These are phyloP conservation scores for Durotheca rogersii DNA, from an alignment of 495 filamentous ascomycete genomes.

Conservation along the genomic window DNA sequence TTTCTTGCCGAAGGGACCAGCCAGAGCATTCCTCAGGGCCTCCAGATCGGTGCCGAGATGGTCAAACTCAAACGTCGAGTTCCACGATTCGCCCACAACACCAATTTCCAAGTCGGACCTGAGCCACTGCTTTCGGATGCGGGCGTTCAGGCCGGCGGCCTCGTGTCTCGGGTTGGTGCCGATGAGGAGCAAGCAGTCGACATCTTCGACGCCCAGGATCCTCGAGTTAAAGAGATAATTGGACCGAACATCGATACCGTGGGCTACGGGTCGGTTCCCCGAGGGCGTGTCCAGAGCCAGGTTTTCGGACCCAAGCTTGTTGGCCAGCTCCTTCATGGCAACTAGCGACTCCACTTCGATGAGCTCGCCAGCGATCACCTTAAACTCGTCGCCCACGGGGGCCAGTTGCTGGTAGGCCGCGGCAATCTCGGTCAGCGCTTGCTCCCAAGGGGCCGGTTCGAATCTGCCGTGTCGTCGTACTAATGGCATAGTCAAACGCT, in stretches of 20 bases:
- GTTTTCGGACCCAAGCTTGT: constrained; percentile 94
- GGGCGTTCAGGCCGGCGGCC: constrained; percentile 90
- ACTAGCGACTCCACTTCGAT: constrained; percentile 90
- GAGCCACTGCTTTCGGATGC: constrained; percentile 96
- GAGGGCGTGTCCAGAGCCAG: constrained; percentile 86
- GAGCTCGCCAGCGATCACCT: constrained; percentile 87
- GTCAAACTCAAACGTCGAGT: constrained; percentile 90
- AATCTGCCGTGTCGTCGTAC: constrained; percentile 87
- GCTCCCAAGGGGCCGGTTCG: constrained; percentile 88
- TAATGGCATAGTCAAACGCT: constrained; percentile 87
- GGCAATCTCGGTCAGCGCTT: constrained; percentile 82
- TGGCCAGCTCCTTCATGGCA: constrained; percentile 93
- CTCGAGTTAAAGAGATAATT: constrained; percentile 97
- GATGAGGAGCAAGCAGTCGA: constrained; percentile 86
- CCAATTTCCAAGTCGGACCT: constrained; percentile 92
- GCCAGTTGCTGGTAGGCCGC: constrained; percentile 71
- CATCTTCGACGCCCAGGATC: constrained; percentile 89
- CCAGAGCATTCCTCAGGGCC: constrained; percentile 77
- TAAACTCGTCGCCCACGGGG: constrained; percentile 89
- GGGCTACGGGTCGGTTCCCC: constrained; percentile 79
- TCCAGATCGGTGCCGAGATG: constrained; percentile 77
- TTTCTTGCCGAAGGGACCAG: constrained; percentile 89
- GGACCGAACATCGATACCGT: constrained; percentile 89
- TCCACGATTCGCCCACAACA: constrained; percentile 85
- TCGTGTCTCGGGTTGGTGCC: constrained; percentile 95